Evolutionary conservation across 352 stramenopile genomes (phyloP), one percentile per base, ranked within the genome.

Genomic region (Globisporangium radiosum): DNA sequence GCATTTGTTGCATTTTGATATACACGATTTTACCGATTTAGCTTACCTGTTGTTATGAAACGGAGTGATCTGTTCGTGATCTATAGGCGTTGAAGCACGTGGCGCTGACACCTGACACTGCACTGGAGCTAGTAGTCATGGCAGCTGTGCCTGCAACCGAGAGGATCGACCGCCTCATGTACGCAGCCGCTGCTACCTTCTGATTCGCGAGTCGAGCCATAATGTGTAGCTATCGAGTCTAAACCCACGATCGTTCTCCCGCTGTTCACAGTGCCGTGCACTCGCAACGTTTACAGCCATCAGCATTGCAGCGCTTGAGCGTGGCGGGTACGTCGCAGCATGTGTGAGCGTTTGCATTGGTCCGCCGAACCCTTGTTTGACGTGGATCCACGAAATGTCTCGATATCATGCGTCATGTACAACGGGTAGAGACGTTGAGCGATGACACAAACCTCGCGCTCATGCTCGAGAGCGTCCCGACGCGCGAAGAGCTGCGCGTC

Each of bases 111-210:
- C 15, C 8, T 4, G 7, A n/a, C 45, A n/a, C 11, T 33, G 17
- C 45, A 0, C 45, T 33, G 3, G 45, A 7, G 6, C 14, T 33
- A 2, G 45, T 6, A 50, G 56, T 13, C 43, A 85, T 85, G 73
- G 66, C 74, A n/a, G 59, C 64, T 8, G 69, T 68, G 10, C 68
- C 75, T 15, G 65, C 71, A n/a, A 48, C 66, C 10, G 73, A 83
- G 25, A 78, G 66, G 62, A 64, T 88, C 33, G 70, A 88, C 19
- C 55, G 77, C 39, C 66, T 88, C 61, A 81, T 86, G 78, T 86
- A 78, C 63, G 48, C 39, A 61, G 15, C 38, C 47, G 15, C 19
- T 3, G 25, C 25, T 33, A 33, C 25, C 25, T 33, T 33, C 25
- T 33, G 25, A 33, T 33, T 3, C 3, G 25, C 25, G 1, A 33